Base-by-base conservation (phyloP, 352 stramenopile species). In the Thraustotheca clavata region DNA sequence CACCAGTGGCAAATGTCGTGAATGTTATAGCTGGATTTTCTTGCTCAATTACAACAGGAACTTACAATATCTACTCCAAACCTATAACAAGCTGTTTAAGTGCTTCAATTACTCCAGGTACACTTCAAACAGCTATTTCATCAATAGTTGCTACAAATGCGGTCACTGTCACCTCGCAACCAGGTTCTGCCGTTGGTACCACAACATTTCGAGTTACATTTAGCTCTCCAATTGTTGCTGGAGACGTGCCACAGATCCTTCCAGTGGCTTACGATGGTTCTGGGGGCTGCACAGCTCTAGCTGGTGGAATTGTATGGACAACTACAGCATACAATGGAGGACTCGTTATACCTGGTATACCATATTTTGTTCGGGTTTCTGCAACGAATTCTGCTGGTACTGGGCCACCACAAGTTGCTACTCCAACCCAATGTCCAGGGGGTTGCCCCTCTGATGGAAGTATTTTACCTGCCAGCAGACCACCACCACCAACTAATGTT, bases 311-410 rank as follows among this genome's bases (percentile, higher is more conserved):
- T 3, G 74, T 82, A 3, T 91, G 80, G 83, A 86, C 74, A 3
- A 59, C 50, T 0, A 91, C 79, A 0, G 73, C 94, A 34, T 68
- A 98, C 26, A 72, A 96, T 55, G 90, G 90, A 8, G 87, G 82
- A 16, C 67, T 77, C 2, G 50, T 99, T 5, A 65, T 65, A 27
- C 70, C 88, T 26, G 94, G 94, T 0, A 77, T 79, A 27, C 68
- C 76, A 0, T 98, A 98, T 70, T 97, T 86, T 60, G 75, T 98
- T 2, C 79, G 87, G 11, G 76, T 98, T 0, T 76, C 87, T 4
- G 94, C 94, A 7, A 55, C 96, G 1, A 98, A 98, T 67, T 72
- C 63, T 1, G 75, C 93, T 41, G 96, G 94, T 1, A 46, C 86
- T 8, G 89, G 95, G 20, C 62, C 77, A 5, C 71, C 74, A 6